Base-by-base conservation (phyloP, 352 stramenopile species). In the Globisporangium cystogenes region DNA sequence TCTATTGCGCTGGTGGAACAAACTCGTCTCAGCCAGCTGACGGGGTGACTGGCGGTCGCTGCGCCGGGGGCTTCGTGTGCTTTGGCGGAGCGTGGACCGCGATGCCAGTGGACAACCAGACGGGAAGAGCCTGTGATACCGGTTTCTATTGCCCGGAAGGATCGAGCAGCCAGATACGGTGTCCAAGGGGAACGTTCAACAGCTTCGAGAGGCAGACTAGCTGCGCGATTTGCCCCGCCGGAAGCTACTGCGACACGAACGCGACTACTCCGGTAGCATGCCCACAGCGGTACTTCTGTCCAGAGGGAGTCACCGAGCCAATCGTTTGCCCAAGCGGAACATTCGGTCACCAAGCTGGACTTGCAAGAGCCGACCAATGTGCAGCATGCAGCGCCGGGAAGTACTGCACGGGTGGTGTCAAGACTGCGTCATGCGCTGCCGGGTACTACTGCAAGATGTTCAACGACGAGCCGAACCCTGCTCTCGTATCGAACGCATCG, bases 391-490 rank as follows among this genome's bases (percentile, higher is more conserved):
- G 59, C 20, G 62, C 82, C 7, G 86, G 82, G 1, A 85, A 81
- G 10, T 96, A 89, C 48, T 97, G 90, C 54, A 59, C 82, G 0
- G 72, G 79, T 24, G 88, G 87, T 4, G 77, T 64, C 3, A 45
- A 93, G 26, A 90, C 84, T 5, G 86, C 72, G 20, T 74, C 68
- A 4, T 97, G 88, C 51, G 62, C 84, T 14, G 72, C 75, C n/a
- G 88, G 85, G 0, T 95, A 87, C 61, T 95, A 90, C 55, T 96
- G 86, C 62, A 89, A 77, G 41, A 36, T 86, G 24, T 67, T 63
- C 49, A 92, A 94, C 33, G 27, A 69, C 15, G 53, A 74, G 5
- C 79, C 83, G 0, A 86, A 86, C 48, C 83, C 77, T 39, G n/a
- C 37, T 12, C 46, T 40, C 7, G 12, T 60, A 21, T 48, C 33